Evolutionary conservation across 177 flowering plant species (phyloP).

Genomic region (Vitis hybrid): DNA sequence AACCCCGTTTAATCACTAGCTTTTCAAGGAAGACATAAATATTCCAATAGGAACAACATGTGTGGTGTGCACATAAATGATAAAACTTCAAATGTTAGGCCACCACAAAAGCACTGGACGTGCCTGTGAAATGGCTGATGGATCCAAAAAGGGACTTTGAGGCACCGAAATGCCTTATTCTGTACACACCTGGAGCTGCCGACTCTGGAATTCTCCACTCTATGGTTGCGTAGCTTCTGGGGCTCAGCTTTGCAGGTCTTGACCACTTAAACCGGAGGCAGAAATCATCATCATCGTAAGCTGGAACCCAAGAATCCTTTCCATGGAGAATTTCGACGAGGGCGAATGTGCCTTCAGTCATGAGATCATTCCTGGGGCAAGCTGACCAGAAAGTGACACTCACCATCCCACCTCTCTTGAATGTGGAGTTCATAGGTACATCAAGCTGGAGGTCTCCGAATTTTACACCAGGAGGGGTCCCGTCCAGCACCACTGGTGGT

Average conservation of each 20-base stretch:
- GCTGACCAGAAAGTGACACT: conserved; percentile 83
- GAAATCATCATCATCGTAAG: conserved; percentile 93
- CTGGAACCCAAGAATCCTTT: conserved; percentile 67
- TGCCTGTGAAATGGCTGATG: conserved; percentile 74
- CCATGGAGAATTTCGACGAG: conserved; percentile 74
- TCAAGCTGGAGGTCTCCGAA: conserved; percentile 75
- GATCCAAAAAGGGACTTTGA: conserved; percentile 68
- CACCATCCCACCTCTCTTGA: conserved; percentile 66
- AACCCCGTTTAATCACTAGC: too few relatives aligned
- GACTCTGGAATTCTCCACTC: conserved; percentile 81
- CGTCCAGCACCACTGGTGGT: conserved; percentile 75
- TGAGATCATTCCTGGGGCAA: conserved; percentile 91
- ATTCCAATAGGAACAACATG: neutral
- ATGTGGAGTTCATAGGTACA: conserved; percentile 73
- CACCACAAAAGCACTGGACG: conserved; percentile 87
- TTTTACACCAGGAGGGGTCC: conserved; percentile 66
- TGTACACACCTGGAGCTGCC: conserved; percentile 72
- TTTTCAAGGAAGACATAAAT: too few relatives aligned
- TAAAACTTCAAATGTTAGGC: conserved; percentile 17
- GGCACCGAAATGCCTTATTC: conserved; percentile 89
- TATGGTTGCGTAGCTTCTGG: conserved; percentile 70
- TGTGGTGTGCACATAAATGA: neutral
- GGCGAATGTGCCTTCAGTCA: conserved; percentile 94
- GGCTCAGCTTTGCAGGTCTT: conserved; percentile 72
- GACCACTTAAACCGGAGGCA: conserved; percentile 89